Evolutionary conservation across 2,329 filamentous ascomycete species (phyloP).

Genomic region (Pyricularia grisea): DNA sequence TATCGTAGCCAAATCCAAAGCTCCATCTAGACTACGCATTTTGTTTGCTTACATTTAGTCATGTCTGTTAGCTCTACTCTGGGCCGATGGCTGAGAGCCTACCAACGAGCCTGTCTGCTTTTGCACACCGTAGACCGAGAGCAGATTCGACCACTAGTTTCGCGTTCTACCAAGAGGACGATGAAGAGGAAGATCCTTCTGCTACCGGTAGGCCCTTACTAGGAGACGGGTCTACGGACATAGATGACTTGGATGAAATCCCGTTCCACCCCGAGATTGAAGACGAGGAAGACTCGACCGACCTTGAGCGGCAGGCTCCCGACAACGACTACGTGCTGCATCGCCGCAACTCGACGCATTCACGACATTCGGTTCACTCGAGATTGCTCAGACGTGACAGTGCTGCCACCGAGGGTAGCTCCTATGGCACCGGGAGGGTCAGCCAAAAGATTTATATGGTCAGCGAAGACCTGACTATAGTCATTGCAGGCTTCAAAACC

Average conservation of each 20-base stretch:
- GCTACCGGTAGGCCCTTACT: constrained; percentile 17
- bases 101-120: constrained; percentile 88
- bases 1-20: constrained; percentile 23
- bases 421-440: constrained; percentile 50
- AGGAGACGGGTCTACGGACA: constrained; percentile 19
- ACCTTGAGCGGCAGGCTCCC: constrained; percentile 20
- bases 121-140: constrained; percentile 71
- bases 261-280: constrained; percentile 24
- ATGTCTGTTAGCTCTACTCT: constrained; percentile 58
- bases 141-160: constrained; percentile 85
- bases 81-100: constrained; percentile 92
- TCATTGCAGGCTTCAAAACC: constrained; percentile 83
- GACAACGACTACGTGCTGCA: constrained; percentile 40
- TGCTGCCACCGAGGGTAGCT: constrained; percentile 56
- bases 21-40: background rate
- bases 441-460: constrained; percentile 90
- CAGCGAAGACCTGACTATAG: constrained; percentile 90
- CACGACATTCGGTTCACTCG: constrained; percentile 44
- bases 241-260: constrained; percentile 27
- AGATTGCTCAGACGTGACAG: constrained; percentile 67
- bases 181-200: constrained; percentile 30
- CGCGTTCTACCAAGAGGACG: constrained; percentile 73
- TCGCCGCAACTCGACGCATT: constrained; percentile 54
- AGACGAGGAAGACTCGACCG: constrained; percentile 26
- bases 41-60: constrained; percentile 10